Evolutionary conservation across 768 basidiomycete genomes (phyloP).

Genomic region (Floccularia luteovirens): DNA sequence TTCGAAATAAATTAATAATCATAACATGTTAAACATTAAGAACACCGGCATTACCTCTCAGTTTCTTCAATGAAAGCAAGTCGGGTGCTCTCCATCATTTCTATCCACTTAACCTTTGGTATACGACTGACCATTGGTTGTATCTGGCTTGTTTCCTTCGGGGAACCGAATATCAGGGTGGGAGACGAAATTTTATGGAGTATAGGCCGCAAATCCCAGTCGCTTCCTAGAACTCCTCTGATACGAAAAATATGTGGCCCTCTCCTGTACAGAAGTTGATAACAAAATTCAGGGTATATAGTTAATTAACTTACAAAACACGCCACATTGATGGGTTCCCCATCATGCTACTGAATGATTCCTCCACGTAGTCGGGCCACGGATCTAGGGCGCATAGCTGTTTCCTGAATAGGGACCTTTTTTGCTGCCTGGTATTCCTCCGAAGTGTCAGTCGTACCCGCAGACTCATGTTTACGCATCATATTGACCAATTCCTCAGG

Average conservation of each 20-base stretch:
- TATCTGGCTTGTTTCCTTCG: slow-evolving; percentile 12
- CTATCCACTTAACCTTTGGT: slow-evolving; percentile 25
- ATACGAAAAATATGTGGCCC: slow-evolving; percentile 27
- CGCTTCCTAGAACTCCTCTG: slow-evolving; percentile 12
- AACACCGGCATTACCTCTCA: slow-evolving; percentile 8
- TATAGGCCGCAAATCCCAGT: slow-evolving; percentile 14
- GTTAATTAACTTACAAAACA: slow-evolving; percentile 19
- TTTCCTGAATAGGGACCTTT: neutral
- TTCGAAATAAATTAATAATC: slow-evolving; percentile 2
- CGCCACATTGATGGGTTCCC: slow-evolving; percentile 22
- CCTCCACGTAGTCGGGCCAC: slow-evolving; percentile 22
- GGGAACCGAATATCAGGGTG: slow-evolving; percentile 12
- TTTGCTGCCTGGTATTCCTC: neutral
- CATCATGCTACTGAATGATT: slow-evolving; percentile 15
- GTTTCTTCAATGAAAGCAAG: slow-evolving; percentile 15
- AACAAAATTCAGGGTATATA: neutral
- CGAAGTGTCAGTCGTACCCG: neutral
- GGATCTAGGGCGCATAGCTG: slow-evolving; percentile 9
- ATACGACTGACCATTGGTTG: slow-evolving; percentile 12
- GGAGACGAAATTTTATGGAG: slow-evolving; percentile 14
- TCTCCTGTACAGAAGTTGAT: slow-evolving; percentile 14
- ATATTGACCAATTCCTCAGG: neutral
- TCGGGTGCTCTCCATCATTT: slow-evolving; percentile 20
- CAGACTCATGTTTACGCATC: neutral
- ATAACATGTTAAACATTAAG: neutral